Percentiles rank a stretch among this genome's conserved stretches.
phyloP scores from a whole-genome alignment of 2,329 filamentous ascomycete species.

The Bipolaris oryzae region DNA sequence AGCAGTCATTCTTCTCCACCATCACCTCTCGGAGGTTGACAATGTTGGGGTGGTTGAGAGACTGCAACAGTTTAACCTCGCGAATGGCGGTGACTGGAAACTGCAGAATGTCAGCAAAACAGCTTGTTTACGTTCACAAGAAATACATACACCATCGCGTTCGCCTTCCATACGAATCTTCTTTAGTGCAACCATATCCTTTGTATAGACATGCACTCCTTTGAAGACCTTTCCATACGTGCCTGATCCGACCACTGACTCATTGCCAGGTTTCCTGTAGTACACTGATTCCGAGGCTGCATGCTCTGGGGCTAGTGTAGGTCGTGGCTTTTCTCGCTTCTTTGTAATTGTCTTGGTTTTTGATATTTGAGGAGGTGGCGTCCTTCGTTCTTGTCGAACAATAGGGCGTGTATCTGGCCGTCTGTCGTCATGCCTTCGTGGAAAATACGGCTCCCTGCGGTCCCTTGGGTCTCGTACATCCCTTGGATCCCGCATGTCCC shows the following conservation, averaged over 20 bases:
- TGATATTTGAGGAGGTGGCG: conserved; percentile 48
- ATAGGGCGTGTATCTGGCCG: conserved; percentile 44
- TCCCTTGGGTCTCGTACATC: conserved; percentile 35
- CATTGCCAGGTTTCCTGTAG: conserved; percentile 94
- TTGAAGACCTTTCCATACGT: conserved; percentile 98
- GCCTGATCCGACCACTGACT: conserved; percentile 92
- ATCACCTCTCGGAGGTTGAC: conserved; percentile 89
- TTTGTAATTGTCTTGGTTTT: conserved; percentile 66
- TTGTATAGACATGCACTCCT: conserved; percentile 89
- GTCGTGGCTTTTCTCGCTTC: conserved; percentile 73
- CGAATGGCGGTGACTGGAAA: conserved; percentile 90
- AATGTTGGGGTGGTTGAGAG: conserved; percentile 79
- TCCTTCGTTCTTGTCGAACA: conserved; percentile 44
- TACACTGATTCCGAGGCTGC: conserved; percentile 86
- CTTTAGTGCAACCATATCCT: conserved; percentile 81
- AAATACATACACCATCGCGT: conserved; percentile 67
- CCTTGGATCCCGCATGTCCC: conserved; percentile 22
- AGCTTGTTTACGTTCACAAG: neutral
- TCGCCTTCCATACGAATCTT: conserved; percentile 94
- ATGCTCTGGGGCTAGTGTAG: conserved; percentile 73
- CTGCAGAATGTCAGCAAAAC: conserved; percentile 38
- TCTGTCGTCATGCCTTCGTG: conserved; percentile 35
- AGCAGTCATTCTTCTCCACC: conserved; percentile 98
- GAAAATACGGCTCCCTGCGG: conserved; percentile 37
- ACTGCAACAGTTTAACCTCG: conserved; percentile 91